A percentile compares a stretch with the other conserved stretches of the same genome.
Evolutionary conservation across 148 eudicot species (phyloP).

Genomic region (Tetragonia tetragonoides): DNA sequence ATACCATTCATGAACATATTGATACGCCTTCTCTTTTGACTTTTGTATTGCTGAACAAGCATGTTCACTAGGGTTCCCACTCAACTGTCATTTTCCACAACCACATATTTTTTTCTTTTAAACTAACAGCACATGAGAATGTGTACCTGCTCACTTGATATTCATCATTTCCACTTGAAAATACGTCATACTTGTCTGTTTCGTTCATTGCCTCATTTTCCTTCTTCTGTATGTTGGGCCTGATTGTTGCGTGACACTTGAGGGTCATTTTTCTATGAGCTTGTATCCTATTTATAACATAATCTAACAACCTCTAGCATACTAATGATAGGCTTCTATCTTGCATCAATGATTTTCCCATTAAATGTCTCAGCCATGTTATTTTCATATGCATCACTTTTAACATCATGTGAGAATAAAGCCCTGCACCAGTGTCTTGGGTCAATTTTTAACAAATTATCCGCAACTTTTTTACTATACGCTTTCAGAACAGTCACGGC

Average conservation of each 20-base stretch:
- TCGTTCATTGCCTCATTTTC: not conserved
- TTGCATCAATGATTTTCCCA: not conserved
- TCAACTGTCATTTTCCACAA: not conserved
- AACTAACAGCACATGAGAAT: not conserved
- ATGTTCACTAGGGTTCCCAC: not conserved
- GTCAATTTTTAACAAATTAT: slow-evolving; percentile 3
- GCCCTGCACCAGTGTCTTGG: not conserved
- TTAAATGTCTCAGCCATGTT: not conserved
- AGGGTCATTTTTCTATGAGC: not conserved
- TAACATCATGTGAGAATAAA: not conserved
- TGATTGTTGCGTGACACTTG: not conserved
- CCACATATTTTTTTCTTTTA: not conserved
- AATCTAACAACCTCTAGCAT: not conserved
- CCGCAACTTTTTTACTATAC: not conserved
- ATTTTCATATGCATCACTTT: not conserved
- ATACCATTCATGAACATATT: not conserved
- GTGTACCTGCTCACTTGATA: not conserved
- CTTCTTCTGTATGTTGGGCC: not conserved
- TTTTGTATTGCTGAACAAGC: not conserved
- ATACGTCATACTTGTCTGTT: not conserved
- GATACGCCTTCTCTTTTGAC: not conserved
- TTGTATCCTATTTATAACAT: not conserved
- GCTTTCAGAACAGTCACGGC: not conserved
- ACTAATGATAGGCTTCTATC: not conserved
- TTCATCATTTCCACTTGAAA: not conserved